phyloP scores from a whole-genome alignment of 1,139 yeast genomes.

The Yamadazyma aaseri region DNA sequence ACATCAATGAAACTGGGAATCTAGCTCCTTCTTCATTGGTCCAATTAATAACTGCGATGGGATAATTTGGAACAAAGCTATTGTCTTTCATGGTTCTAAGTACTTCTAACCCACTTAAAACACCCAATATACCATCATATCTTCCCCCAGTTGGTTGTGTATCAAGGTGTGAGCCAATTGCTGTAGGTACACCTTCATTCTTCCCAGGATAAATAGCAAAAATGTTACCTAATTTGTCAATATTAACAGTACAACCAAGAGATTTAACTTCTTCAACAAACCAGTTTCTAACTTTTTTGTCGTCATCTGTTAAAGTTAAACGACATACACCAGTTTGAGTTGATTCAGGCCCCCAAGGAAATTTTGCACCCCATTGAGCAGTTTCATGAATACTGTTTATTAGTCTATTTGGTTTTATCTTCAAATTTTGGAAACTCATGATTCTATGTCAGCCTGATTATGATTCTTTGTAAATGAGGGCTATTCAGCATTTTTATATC shows the following conservation, averaged over 20 bases:
- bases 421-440: conserved; percentile 4
- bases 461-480: no score
- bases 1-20: conserved; percentile 64
- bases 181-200: conserved; percentile 53
- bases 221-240: conserved; percentile 66
- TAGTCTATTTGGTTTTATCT: conserved; percentile 17
- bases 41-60: conserved; percentile 67
- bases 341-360: conserved; percentile 56
- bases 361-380: conserved; percentile 61
- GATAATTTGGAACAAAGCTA: conserved; percentile 56
- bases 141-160: conserved; percentile 82
- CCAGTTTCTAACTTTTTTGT: conserved; percentile 70
- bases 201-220: conserved; percentile 64
- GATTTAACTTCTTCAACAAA: conserved; percentile 49
- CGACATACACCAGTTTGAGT: conserved; percentile 65
- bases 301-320: conserved; percentile 59
- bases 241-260: conserved; percentile 56
- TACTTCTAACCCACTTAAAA: conserved; percentile 64
- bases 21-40: conserved; percentile 80
- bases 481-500: no score
- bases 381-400: conserved; percentile 58
- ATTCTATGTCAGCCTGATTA: no score
- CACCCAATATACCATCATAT: conserved; percentile 72
- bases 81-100: conserved; percentile 63
- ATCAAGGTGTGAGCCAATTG: conserved; percentile 71